Conservation (phyloP, 2,329 filamentous ascomycete species). For the Fragosphaeria purpurea region DNA sequence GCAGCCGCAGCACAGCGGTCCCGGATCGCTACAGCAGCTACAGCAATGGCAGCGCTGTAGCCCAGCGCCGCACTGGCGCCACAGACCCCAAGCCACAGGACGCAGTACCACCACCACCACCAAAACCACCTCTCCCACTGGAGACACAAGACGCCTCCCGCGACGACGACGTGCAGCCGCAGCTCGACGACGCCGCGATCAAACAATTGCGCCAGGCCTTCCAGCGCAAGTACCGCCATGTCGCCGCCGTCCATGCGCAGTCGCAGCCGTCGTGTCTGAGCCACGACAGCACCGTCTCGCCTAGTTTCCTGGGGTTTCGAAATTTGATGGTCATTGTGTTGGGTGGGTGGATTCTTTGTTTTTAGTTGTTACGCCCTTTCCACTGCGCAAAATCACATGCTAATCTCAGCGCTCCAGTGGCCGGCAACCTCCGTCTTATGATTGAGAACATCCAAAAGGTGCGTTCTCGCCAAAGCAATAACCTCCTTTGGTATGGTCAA, state of each 20-base stretch:
- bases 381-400: too few species aligned
- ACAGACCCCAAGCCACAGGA: not conserved
- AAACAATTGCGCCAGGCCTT: slow-evolving; percentile 25
- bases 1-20: not conserved
- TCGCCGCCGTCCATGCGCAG: slow-evolving; percentile 72
- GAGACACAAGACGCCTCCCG: too few species aligned
- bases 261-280: slow-evolving; percentile 71
- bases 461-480: not conserved
- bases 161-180: not conserved
- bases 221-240: slow-evolving; percentile 75
- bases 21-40: too few species aligned
- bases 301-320: slow-evolving; percentile 86
- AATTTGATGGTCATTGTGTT: slow-evolving; percentile 94
- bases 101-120: not conserved
- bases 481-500: too few species aligned
- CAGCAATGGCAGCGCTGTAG: too few species aligned
- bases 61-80: not conserved
- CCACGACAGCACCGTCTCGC: slow-evolving; percentile 62
- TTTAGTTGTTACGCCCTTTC: slow-evolving; percentile 3
- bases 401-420: slow-evolving; percentile 46
- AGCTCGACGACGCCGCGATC: slow-evolving; percentile 14
- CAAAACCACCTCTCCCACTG: not conserved
- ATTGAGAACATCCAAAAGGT: slow-evolving; percentile 97
- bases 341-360: slow-evolving; percentile 38
- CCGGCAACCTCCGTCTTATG: slow-evolving; percentile 85